These are phyloP conservation scores for Suillus subaureus DNA, from an alignment of 768 basidiomycete species.

Conservation along the genomic window DNA sequence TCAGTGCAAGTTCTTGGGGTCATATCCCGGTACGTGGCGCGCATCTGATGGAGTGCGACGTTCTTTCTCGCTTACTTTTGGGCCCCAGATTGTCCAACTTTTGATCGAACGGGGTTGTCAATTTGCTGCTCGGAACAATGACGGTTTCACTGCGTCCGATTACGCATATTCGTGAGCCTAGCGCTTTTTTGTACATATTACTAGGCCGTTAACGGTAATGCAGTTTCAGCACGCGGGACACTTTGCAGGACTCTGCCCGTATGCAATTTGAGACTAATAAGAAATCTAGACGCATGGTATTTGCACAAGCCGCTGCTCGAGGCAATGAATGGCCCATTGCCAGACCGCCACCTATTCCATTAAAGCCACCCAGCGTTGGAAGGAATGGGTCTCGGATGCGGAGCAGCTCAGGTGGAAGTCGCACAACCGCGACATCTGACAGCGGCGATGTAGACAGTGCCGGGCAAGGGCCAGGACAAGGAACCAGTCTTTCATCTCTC, in stretches of 20 bases:
- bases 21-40: slow-evolving; percentile 66
- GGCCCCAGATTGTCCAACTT: slow-evolving; percentile 70
- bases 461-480: slow-evolving; percentile 41
- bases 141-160: slow-evolving; percentile 90
- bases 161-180: slow-evolving; percentile 66
- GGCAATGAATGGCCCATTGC: slow-evolving; percentile 58
- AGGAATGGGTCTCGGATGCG: slow-evolving; percentile 59
- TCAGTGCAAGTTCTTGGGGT: slow-evolving; percentile 86
- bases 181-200: background rate
- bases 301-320: slow-evolving; percentile 70
- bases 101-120: slow-evolving; percentile 90
- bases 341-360: slow-evolving; percentile 48
- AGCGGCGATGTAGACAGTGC: slow-evolving; percentile 62
- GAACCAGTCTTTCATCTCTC: slow-evolving; percentile 53
- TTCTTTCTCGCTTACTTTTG: slow-evolving; percentile 16
- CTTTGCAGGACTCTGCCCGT: slow-evolving; percentile 80
- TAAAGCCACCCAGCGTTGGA: slow-evolving; percentile 41
- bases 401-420: slow-evolving; percentile 81
- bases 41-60: slow-evolving; percentile 8
- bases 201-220: slow-evolving; percentile 11
- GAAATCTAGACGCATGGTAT: slow-evolving; percentile 69
- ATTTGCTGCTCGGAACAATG: slow-evolving; percentile 81
- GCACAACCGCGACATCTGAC: slow-evolving; percentile 75
- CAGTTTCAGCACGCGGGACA: slow-evolving; percentile 76
- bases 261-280: slow-evolving; percentile 79